phyloP scores from a whole-genome alignment of 1,284 basidiomycete genomes.

The Ustilago sp. region DNA sequence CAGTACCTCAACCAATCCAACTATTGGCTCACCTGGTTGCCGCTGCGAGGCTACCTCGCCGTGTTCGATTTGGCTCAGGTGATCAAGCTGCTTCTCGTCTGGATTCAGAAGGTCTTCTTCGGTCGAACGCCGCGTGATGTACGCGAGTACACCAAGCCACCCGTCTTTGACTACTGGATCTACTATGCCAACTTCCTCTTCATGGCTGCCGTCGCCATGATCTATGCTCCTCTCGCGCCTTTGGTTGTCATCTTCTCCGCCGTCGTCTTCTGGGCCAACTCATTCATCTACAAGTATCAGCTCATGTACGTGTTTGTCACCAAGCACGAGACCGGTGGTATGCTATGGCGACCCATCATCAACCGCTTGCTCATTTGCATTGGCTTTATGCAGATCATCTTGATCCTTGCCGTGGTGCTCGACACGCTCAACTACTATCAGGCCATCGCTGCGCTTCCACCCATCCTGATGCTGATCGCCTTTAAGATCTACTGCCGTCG shows the following conservation, averaged over 20 bases:
- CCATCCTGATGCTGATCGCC: slow-evolving; percentile 59
- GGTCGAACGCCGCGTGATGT: slow-evolving; percentile 97
- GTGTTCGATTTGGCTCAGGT: slow-evolving; percentile 97
- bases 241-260: slow-evolving; percentile 62
- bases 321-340: slow-evolving; percentile 68
- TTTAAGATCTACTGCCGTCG: slow-evolving; percentile 65
- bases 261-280: slow-evolving; percentile 58
- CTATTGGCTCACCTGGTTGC: slow-evolving; percentile 69
- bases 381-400: slow-evolving; percentile 67
- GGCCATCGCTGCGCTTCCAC: slow-evolving; percentile 61
- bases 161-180: slow-evolving; percentile 88
- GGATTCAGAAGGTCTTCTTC: slow-evolving; percentile 82
- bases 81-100: slow-evolving; percentile 86
- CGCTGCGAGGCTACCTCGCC: slow-evolving; percentile 87
- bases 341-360: slow-evolving; percentile 66
- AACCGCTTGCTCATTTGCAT: slow-evolving; percentile 66
- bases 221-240: slow-evolving; percentile 65
- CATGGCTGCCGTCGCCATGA: slow-evolving; percentile 62
- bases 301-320: slow-evolving; percentile 68
- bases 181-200: slow-evolving; percentile 75
- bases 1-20: slow-evolving; percentile 65
- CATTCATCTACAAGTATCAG: slow-evolving; percentile 69
- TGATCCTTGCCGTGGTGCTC: slow-evolving; percentile 61
- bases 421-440: slow-evolving; percentile 54
- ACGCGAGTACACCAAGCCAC: slow-evolving; percentile 94